Percentiles rank a stretch among this genome's conserved stretches.
Evolutionary conservation across 495 filamentous ascomycete genomes (phyloP).

Genomic region (Ramalina intermedia): DNA sequence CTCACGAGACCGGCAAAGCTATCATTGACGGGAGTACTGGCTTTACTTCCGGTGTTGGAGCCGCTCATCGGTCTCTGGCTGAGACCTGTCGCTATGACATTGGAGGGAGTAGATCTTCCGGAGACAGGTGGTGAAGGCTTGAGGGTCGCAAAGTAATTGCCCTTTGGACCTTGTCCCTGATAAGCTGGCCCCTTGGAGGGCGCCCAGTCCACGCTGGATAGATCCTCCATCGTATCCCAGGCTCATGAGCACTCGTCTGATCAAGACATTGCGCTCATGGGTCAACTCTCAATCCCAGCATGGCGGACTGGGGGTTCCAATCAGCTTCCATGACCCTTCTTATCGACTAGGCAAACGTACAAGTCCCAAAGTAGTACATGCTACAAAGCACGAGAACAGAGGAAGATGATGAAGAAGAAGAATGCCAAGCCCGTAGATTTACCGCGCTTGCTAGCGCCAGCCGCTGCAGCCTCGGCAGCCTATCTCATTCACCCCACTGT

Average conservation of each 20-base stretch:
- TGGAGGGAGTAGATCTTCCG: constrained; percentile 54
- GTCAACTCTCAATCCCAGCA: no score
- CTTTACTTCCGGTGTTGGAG: constrained; percentile 25
- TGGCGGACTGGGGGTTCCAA: no score
- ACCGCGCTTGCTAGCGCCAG: no score
- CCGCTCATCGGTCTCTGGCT: constrained; percentile 24
- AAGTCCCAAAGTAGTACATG: no score
- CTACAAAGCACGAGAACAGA: no score
- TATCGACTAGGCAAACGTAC: no score
- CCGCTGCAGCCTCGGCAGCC: no score
- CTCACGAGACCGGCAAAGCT: constrained; percentile 84
- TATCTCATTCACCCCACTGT: no score
- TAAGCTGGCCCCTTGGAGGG: constrained; percentile 22
- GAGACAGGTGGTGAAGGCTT: constrained; percentile 50
- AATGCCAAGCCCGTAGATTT: no score
- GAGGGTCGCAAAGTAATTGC: constrained; percentile 43
- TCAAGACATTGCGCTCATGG: no score
- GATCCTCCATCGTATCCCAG: constrained; percentile 38
- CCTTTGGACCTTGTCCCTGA: constrained; percentile 33
- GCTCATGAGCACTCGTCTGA: neutral
- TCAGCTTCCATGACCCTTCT: no score
- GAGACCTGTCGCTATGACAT: constrained; percentile 33
- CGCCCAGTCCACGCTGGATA: constrained; percentile 42
- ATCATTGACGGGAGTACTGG: constrained; percentile 52
- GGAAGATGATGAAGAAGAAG: no score